Conservation (phyloP, 441 rosid species). For the Erodium moschatum region DNA sequence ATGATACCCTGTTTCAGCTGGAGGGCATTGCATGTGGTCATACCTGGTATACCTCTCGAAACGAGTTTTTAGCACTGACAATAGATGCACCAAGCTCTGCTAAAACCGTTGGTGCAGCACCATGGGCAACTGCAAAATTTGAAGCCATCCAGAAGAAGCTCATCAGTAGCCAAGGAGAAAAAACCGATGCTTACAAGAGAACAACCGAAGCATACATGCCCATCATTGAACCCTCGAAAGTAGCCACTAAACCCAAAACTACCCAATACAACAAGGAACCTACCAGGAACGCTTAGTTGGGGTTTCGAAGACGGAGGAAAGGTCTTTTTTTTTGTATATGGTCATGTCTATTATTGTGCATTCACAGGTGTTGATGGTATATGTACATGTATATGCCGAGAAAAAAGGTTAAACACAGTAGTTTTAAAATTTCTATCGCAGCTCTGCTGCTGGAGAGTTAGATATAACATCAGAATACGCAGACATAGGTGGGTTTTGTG, state of each 20-base stretch:
- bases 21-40: slow-evolving; percentile 80
- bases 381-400: too few species aligned
- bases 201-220: slow-evolving; percentile 40
- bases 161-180: slow-evolving; percentile 43
- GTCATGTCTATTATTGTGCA: background rate
- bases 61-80: slow-evolving; percentile 64
- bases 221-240: slow-evolving; percentile 39
- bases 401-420: background rate
- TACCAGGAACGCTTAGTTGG: slow-evolving; percentile 16
- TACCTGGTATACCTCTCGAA: slow-evolving; percentile 90
- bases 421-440: background rate
- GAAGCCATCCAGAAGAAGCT: slow-evolving; percentile 57
- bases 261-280: slow-evolving; percentile 28
- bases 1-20: slow-evolving; percentile 40
- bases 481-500: background rate
- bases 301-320: background rate
- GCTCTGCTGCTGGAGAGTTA: background rate
- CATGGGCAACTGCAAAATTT: slow-evolving; percentile 48
- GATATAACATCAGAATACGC: background rate
- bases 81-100: slow-evolving; percentile 47
- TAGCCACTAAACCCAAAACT: slow-evolving; percentile 28
- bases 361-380: too few species aligned
- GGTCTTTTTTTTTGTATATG: background rate
- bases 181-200: slow-evolving; percentile 35
- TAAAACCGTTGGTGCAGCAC: slow-evolving; percentile 41